Conservation (phyloP, 306 rosid genomes). For the Bauhinia variegata region DNA sequence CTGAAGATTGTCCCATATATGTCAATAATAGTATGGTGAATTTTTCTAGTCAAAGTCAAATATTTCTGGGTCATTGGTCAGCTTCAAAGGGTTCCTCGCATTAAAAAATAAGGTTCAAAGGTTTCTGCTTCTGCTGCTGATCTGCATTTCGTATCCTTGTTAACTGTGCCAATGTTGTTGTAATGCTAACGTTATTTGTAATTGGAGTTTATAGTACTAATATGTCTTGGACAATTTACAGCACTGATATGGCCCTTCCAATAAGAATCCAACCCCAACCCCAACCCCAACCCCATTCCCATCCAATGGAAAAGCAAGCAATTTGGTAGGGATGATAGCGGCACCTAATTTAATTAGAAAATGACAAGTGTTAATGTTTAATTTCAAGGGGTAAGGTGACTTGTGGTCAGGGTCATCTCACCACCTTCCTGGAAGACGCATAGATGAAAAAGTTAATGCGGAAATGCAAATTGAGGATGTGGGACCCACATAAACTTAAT, state of each 20-base stretch:
- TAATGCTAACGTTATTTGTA: too few species aligned
- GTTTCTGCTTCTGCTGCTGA: background rate
- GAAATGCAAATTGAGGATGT: conserved; percentile 27
- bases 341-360: background rate
- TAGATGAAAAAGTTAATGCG: conserved; percentile 6
- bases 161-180: too few species aligned
- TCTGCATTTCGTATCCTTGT: too few species aligned
- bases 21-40: too few species aligned
- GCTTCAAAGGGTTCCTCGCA: conserved; percentile 42
- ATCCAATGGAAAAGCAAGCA: background rate
- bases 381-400: too few species aligned
- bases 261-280: conserved; percentile 30
- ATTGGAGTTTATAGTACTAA: too few species aligned
- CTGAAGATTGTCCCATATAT: conserved; percentile 32
- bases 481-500: conserved; percentile 31
- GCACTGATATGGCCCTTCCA: too few species aligned
- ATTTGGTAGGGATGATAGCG: background rate
- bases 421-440: conserved; percentile 8
- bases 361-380: background rate
- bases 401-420: background rate
- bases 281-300: too few species aligned
- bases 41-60: conserved; percentile 53
- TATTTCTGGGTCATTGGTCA: conserved; percentile 50
- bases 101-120: too few species aligned
- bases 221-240: too few species aligned